Evolutionary conservation across 1,284 basidiomycete species (phyloP).

Genomic region (Rhodotorula mucilaginosa): DNA sequence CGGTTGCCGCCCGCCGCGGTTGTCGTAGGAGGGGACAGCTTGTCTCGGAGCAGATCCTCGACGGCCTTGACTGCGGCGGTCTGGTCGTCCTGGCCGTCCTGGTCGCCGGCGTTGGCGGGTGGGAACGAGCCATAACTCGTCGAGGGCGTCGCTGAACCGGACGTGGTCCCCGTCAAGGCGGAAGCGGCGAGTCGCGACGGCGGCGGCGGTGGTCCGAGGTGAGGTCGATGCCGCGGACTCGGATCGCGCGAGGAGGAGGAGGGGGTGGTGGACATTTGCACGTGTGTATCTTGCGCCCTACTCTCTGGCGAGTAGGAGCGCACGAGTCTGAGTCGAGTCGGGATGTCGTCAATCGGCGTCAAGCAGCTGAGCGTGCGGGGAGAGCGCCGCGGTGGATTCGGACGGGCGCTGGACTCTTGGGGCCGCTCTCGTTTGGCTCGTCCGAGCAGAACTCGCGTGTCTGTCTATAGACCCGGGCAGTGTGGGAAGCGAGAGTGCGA

Average conservation of each 20-base stretch:
- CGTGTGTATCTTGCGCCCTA: no score
- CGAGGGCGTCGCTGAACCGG: constrained; percentile 27
- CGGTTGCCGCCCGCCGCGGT: no score
- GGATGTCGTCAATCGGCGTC: no score
- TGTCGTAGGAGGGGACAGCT: not conserved
- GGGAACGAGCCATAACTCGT: constrained; percentile 38
- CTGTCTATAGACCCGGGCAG: no score
- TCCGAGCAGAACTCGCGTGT: no score
- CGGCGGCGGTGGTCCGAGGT: not conserved
- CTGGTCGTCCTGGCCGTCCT: not conserved
- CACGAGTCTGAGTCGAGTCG: no score
- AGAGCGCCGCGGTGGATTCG: no score
- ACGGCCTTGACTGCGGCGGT: not conserved
- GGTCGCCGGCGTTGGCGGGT: not conserved
- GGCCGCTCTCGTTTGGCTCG: no score
- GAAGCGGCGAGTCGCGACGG: constrained; percentile 1
- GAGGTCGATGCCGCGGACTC: not conserved
- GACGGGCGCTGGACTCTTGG: no score
- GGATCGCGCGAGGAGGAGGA: not conserved
- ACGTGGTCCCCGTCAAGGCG: constrained; percentile 21
- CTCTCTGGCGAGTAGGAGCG: no score
- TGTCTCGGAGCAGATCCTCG: not conserved
- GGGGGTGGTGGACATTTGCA: not conserved
- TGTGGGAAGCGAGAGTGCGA: no score
- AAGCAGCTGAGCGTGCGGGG: no score